phyloP scores from a whole-genome alignment of 495 filamentous ascomycete genomes.

The Trichoderma asperelloides region DNA sequence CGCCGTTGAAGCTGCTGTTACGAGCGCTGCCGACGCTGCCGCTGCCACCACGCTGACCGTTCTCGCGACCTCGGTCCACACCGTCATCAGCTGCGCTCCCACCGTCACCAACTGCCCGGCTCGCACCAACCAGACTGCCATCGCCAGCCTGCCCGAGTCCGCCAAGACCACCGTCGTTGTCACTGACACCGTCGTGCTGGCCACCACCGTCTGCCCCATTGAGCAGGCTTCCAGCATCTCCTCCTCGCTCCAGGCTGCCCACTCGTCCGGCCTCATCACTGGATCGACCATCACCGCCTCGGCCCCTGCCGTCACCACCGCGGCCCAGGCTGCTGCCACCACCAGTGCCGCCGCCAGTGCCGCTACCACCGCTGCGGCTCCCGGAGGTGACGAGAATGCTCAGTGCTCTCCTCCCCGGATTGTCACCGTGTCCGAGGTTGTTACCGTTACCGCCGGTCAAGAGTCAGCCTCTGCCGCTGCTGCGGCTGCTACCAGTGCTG shows the following conservation, averaged over 20 bases:
- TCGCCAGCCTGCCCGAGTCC: constrained; percentile 19
- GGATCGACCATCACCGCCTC: neutral
- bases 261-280: constrained; percentile 6
- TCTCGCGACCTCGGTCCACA: constrained; percentile 48
- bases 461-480: neutral
- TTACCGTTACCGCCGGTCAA: neutral
- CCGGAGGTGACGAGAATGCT: neutral
- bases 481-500: constrained; percentile 6
- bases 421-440: constrained; percentile 15
- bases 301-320: neutral
- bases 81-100: constrained; percentile 48
- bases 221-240: constrained; percentile 23
- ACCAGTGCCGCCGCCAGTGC: constrained; percentile 17
- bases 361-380: constrained; percentile 5
- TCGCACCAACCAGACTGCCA: constrained; percentile 27
- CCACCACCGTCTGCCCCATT: constrained; percentile 38
- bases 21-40: constrained; percentile 8
- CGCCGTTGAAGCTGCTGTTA: neutral
- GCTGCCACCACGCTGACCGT: constrained; percentile 37
- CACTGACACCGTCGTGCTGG: constrained; percentile 36
- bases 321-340: neutral
- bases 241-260: constrained; percentile 10
- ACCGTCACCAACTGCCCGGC: constrained; percentile 58
- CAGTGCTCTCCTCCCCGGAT: constrained; percentile 15
- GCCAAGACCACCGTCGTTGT: constrained; percentile 29